Evolutionary conservation across 1,139 yeast genomes (phyloP).

Genomic region (Kodamaea ohmeri): DNA sequence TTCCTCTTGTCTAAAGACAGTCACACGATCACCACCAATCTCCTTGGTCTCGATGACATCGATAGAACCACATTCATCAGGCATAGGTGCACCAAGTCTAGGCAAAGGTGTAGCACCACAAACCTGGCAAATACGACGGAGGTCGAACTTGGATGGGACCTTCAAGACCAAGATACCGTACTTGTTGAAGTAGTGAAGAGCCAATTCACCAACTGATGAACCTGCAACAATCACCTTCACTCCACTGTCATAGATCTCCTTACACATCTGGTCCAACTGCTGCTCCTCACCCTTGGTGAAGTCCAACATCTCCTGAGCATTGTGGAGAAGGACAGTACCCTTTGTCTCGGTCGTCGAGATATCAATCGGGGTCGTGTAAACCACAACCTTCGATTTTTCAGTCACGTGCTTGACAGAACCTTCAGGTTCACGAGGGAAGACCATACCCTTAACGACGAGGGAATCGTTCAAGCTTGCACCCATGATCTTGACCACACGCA

Average conservation of each 20-base stretch:
- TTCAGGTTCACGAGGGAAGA: constrained; percentile 95
- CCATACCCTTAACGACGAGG: constrained; percentile 93
- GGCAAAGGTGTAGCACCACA: constrained; percentile 98
- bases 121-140: constrained; percentile 90
- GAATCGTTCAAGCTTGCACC: constrained; percentile 78
- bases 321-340: constrained; percentile 92
- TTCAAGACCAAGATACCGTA: constrained; percentile 80
- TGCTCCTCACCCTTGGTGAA: constrained; percentile 96
- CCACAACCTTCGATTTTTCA: constrained; percentile 76
- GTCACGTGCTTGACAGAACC: constrained; percentile 70
- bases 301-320: constrained; percentile 95
- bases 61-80: constrained; percentile 87
- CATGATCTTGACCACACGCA: constrained; percentile 95
- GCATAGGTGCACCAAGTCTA: constrained; percentile 91
- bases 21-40: constrained; percentile 97
- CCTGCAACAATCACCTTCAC: constrained; percentile 90
- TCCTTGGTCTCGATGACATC: constrained; percentile 89
- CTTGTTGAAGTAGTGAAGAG: constrained; percentile 88
- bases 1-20: constrained; percentile 81
- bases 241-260: constrained; percentile 81
- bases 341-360: constrained; percentile 94
- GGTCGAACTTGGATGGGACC: constrained; percentile 90
- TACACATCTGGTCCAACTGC: constrained; percentile 83
- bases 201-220: constrained; percentile 86
- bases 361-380: constrained; percentile 91